Conservation (phyloP, 192 early-diverging fungal species). For the Lunasporangiospora selenospora region DNA sequence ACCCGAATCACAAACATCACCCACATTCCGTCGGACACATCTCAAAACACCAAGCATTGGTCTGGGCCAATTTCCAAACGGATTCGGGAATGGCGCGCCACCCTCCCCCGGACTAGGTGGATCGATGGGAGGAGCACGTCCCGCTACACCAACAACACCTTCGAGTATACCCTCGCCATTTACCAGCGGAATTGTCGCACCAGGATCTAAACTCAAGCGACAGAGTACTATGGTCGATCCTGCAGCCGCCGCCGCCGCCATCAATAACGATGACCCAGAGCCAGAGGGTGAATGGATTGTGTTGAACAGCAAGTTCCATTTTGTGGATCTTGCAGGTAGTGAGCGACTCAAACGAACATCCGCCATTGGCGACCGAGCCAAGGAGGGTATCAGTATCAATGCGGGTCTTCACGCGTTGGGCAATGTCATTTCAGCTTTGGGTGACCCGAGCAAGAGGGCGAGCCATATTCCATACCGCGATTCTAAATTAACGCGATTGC, state of each 20-base stretch:
- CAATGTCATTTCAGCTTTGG: slow-evolving; percentile 98
- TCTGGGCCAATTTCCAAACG: too few relatives aligned
- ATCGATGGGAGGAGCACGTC: slow-evolving; percentile 3
- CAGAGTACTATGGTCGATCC: slow-evolving; percentile 17
- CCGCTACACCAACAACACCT: slow-evolving; percentile 1
- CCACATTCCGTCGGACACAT: slow-evolving; percentile 12
- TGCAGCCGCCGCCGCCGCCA: not conserved
- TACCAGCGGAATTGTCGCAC: slow-evolving; percentile 32
- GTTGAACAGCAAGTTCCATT: slow-evolving; percentile 92
- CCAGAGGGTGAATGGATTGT: slow-evolving; percentile 64
- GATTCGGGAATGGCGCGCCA: slow-evolving; percentile 5
- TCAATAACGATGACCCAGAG: slow-evolving; percentile 14
- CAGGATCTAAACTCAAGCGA: slow-evolving; percentile 40
- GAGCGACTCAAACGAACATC: slow-evolving; percentile 95
- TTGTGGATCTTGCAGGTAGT: slow-evolving; percentile 98
- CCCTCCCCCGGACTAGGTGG: slow-evolving; percentile 6
- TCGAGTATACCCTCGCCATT: slow-evolving; percentile 37
- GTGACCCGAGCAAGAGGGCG: slow-evolving; percentile 68
- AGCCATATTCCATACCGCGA: slow-evolving; percentile 96
- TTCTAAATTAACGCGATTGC: slow-evolving; percentile 94
- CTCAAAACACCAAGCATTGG: slow-evolving; percentile 14
- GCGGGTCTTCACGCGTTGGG: slow-evolving; percentile 94
- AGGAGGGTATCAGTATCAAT: slow-evolving; percentile 98
- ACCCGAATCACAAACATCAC: slow-evolving; percentile 2
- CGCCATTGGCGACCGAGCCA: slow-evolving; percentile 90